Conservation (phyloP, 148 eudicot genomes). For the Polygonum aviculare region DNA sequence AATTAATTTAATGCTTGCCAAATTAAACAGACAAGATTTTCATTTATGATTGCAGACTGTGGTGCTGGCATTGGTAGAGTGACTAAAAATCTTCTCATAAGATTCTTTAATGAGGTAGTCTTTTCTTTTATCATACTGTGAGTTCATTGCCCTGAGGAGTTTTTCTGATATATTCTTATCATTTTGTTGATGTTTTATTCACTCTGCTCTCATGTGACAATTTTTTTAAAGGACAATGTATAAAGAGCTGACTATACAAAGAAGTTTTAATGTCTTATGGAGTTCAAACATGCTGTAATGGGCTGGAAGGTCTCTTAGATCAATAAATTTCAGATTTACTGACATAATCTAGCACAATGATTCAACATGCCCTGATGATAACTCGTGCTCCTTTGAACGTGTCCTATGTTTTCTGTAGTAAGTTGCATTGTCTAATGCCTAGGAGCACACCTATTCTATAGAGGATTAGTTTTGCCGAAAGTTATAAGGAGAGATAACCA, state of each 20-base stretch:
- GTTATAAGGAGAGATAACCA: neutral
- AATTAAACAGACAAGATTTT: neutral
- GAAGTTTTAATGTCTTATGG: neutral
- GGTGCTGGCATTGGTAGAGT: slow-evolving; percentile 96
- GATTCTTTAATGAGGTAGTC: slow-evolving; percentile 82
- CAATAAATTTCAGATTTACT: neutral
- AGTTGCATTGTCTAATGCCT: neutral
- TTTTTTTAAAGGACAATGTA: neutral
- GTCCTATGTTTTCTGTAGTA: neutral
- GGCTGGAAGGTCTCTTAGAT: neutral
- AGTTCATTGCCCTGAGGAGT: neutral
- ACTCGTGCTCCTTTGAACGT: neutral
- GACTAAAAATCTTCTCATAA: slow-evolving; percentile 86
- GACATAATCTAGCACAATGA: neutral
- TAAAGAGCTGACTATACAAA: neutral
- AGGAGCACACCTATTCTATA: neutral
- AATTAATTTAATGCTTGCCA: neutral
- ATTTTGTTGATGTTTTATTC: neutral
- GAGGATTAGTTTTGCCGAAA: neutral
- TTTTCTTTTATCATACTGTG: neutral
- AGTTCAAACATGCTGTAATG: neutral
- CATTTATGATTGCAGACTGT: slow-evolving; percentile 57
- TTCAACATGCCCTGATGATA: neutral
- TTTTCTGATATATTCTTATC: neutral
- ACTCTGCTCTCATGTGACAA: too few species aligned